Conservation (phyloP, 768 basidiomycete species). For the Russula sp. region DNA sequence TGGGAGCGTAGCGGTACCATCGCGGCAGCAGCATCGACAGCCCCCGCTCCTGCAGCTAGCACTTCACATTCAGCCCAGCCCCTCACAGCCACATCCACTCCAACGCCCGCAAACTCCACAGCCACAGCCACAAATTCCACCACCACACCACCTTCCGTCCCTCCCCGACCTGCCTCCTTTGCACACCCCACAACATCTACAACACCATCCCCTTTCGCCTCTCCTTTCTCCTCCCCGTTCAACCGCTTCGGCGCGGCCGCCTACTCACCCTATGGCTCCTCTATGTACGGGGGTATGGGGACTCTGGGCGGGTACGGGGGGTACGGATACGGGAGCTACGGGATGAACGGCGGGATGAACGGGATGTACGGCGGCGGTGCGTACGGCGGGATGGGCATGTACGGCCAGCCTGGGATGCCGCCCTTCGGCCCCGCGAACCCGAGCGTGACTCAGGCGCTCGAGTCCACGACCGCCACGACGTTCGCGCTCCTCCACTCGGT, state of each 20-base stretch:
- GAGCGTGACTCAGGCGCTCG: constrained; percentile 83
- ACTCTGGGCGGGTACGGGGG: constrained; percentile 38
- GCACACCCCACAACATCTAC: constrained; percentile 25
- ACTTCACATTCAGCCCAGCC: constrained; percentile 41
- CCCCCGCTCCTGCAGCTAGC: constrained; percentile 49
- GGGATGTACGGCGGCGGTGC: constrained; percentile 38
- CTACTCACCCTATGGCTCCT: constrained; percentile 37
- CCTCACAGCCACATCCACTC: background rate
- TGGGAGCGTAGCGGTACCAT: constrained; percentile 60
- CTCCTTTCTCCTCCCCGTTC: constrained; percentile 35
- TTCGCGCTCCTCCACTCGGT: constrained; percentile 92
- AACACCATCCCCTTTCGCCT: constrained; percentile 33
- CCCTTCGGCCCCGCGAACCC: constrained; percentile 47
- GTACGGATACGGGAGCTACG: constrained; percentile 27
- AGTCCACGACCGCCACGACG: constrained; percentile 84
- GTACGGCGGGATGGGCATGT: constrained; percentile 11
- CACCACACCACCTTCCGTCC: constrained; percentile 38
- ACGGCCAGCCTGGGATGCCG: constrained; percentile 33
- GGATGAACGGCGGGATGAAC: constrained; percentile 39
- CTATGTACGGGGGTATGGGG: constrained; percentile 40
- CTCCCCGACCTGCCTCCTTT: constrained; percentile 57
- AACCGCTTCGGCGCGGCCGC: constrained; percentile 36
- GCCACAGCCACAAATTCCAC: background rate
- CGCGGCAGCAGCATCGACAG: constrained; percentile 23
- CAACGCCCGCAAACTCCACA: background rate